Percentiles rank a stretch among this genome's conserved stretches.
These are phyloP conservation scores for Termitomyces sp. DNA, from an alignment of 768 basidiomycete genomes.

Conservation along the genomic window DNA sequence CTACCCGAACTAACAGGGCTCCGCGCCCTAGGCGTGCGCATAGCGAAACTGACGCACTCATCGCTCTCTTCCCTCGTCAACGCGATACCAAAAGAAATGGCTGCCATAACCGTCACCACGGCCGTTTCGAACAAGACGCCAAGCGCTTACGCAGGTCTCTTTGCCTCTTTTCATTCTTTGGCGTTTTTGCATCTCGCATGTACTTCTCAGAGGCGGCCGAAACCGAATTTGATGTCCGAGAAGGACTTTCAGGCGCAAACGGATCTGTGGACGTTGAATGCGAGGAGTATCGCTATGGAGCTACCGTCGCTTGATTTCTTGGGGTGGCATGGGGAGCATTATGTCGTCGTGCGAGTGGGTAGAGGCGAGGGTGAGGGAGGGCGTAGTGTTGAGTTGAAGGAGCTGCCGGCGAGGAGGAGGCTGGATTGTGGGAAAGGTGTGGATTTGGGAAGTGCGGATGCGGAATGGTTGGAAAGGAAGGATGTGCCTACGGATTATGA, in stretches of 20 bases:
- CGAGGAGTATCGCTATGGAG: conserved; percentile 41
- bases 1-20: conserved; percentile 46
- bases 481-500: conserved; percentile 77
- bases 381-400: conserved; percentile 43
- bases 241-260: conserved; percentile 56
- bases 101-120: conserved; percentile 48
- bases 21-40: conserved; percentile 52
- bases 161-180: conserved; percentile 42
- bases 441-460: conserved; percentile 57
- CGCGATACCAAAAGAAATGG: conserved; percentile 40
- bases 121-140: conserved; percentile 44
- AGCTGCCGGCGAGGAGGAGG: conserved; percentile 50
- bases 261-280: conserved; percentile 46
- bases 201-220: conserved; percentile 40
- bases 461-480: conserved; percentile 63
- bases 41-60: conserved; percentile 39
- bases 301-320: conserved; percentile 57
- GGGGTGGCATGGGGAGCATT: conserved; percentile 73
- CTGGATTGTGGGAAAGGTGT: conserved; percentile 64
- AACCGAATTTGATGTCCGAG: conserved; percentile 52
- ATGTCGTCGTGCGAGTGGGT: conserved; percentile 46
- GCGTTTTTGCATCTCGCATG: conserved; percentile 57
- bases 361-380: conserved; percentile 7
- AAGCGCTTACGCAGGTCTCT: conserved; percentile 45
- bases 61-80: conserved; percentile 33